Base-by-base conservation (phyloP, 169 alveolate species). In the Cyclospora cayetanensis region DNA sequence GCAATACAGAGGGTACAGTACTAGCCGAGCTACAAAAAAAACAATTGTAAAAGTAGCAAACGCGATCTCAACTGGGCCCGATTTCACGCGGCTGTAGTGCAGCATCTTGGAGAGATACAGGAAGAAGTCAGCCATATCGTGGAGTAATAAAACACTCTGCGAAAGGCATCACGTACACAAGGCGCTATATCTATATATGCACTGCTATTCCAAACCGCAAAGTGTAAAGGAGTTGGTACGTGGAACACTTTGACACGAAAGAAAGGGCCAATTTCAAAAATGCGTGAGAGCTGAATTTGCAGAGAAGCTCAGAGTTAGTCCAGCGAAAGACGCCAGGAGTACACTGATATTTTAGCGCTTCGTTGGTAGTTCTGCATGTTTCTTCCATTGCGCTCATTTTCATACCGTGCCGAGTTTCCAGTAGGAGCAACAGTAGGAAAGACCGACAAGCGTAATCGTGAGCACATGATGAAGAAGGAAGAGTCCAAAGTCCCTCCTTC, bases 391-490 rank as follows among this genome's bases (percentile, higher is more conserved):
- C 22, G n/a, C n/a, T n/a, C n/a, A n/a, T n/a, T 22, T 4, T 4
- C 77, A 65, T 35, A 91, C 92, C 65, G 72, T 43, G 27, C 95
- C 95, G 37, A 93, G 35, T 11, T 91, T 86, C 95, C 95, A 93
- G 74, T 82, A 90, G 65, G 91, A 88, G 86, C 79, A 66, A 46
- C 43, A 34, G 72, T 84, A 93, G 39, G 93, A 82, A 41, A 80
- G 15, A 29, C 22, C 46, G 31, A 93, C 76, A 25, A 93, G 90
- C 31, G 25, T 7, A 66, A 55, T n/a, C 25, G 95, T 93, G 25
- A 89, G 93, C 29, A 83, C 35, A 52, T 93, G 95, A 79, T 93
- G 95, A 18, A 82, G 25, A 9, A 72, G 27, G 46, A 93, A 31
- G 31, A 82, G 74, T 4, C 12, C 2, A 43, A 55, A 80, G 41